Evolutionary conservation across 768 basidiomycete genomes (phyloP), one percentile per base, ranked within the genome.

Genomic region (Amanita jacksonii): DNA sequence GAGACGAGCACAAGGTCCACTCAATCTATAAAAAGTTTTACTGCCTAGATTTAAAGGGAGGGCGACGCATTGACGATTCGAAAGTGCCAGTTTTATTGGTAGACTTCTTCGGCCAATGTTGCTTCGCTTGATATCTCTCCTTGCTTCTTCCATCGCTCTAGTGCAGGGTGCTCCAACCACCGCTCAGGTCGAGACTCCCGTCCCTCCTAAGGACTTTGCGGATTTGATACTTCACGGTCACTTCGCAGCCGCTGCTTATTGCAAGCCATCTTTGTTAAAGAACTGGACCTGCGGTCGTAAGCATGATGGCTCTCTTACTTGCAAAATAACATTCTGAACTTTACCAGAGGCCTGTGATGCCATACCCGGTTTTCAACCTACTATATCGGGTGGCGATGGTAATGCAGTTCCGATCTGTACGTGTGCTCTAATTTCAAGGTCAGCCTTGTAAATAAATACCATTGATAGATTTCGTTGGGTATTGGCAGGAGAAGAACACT

Each of bases 171-270:
- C 43, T 35, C 52, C 57, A 8, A 27, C 44, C 22, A 23, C 47
- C 4, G 47, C 49, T 3, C n/a, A 49, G 20, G 53, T 58, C 28
- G 37, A 51, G 5, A 57, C 59, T 5, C 41, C 54, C 5, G 22
- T 64, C 4, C 59, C 69, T 0, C 9, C 62, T 0, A 33, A 53
- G 0, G 57, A 67, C 38, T 53, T 74, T 32, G 42, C 62, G 8
- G 57, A 48, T 13, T 62, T 72, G 20, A 58, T 62, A 1, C 73
- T 74, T 6, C 76, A 63, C 41, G 65, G 70, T 0, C 62, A 73
- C 53, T 72, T 79, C 53, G 72, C 77, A 20, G 62, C 72, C 20
- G 77, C 75, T 1, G 71, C 76, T 13, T 78, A 78, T 54, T 78
- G 77, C 49, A 31, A 61, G 3, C 58, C 69, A 2, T 54, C 49